These are phyloP conservation scores for Gossypium mustelinum DNA, from an alignment of 345 rosid species.

Conservation along the genomic window DNA sequence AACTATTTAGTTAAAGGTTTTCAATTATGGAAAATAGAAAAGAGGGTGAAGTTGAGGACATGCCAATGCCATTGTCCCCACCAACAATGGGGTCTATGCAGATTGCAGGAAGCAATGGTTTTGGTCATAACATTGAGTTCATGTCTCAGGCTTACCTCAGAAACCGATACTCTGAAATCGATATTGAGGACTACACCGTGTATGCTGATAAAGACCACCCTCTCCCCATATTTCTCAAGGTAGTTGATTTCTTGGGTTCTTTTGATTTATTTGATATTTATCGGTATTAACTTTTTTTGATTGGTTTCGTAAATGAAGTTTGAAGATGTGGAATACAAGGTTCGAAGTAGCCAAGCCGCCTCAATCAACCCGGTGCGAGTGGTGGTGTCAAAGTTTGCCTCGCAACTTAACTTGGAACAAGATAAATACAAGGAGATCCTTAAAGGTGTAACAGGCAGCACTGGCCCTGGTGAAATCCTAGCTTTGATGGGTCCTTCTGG, in stretches of 20 bases:
- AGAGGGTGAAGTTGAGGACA: conserved; percentile 50
- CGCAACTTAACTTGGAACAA: conserved; percentile 47
- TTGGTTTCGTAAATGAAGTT: conserved; percentile 44
- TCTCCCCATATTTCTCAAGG: conserved; percentile 89
- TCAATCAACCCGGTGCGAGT: conserved; percentile 56
- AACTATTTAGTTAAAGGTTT: background rate
- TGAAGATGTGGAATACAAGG: conserved; percentile 83
- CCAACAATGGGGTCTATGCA: conserved; percentile 70
- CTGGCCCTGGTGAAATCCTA: conserved; percentile 88
- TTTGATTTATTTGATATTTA: background rate
- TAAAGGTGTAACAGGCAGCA: conserved; percentile 84
- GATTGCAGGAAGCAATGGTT: conserved; percentile 69
- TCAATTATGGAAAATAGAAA: conserved; percentile 47
- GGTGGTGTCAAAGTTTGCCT: conserved; percentile 60
- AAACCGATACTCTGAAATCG: conserved; percentile 60
- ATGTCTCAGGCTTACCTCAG: conserved; percentile 73
- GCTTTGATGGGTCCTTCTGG: conserved; percentile 99
- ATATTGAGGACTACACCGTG: conserved; percentile 48
- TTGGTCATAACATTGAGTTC: conserved; percentile 77
- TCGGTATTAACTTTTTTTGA: background rate
- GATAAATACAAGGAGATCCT: conserved; percentile 72
- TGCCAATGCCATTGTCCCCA: conserved; percentile 40
- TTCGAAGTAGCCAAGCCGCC: conserved; percentile 38
- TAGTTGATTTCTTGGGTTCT: conserved; percentile 1
- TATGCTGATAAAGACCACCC: conserved; percentile 47